Evolutionary conservation across 352 stramenopile species (phyloP).

Genomic region (Bremia lactucae): DNA sequence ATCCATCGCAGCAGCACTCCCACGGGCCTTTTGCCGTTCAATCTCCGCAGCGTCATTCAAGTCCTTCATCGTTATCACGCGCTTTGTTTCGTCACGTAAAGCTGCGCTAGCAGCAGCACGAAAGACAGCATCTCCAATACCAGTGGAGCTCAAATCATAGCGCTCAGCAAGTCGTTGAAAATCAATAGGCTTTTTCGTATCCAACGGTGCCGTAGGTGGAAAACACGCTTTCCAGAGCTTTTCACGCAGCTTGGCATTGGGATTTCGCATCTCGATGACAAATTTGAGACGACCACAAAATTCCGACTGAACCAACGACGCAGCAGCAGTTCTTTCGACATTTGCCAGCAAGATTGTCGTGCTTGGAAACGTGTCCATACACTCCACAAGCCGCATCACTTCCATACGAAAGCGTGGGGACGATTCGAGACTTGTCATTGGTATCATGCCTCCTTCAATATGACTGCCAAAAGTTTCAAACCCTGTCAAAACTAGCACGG

Average conservation of each 20-base stretch:
- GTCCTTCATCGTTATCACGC: constrained; percentile 75
- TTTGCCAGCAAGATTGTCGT: constrained; percentile 69
- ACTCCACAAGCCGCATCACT: constrained; percentile 59
- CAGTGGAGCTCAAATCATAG: constrained; percentile 64
- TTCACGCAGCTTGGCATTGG: constrained; percentile 56
- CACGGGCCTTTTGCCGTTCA: constrained; percentile 60
- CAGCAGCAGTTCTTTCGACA: constrained; percentile 35
- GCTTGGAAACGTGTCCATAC: constrained; percentile 73
- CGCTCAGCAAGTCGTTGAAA: constrained; percentile 59
- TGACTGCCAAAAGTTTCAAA: constrained; percentile 83
- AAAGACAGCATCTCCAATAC: constrained; percentile 79
- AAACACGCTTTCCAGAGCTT: constrained; percentile 74
- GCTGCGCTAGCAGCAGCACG: constrained; percentile 61
- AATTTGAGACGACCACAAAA: constrained; percentile 74
- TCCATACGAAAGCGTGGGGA: constrained; percentile 68
- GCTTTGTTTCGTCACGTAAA: constrained; percentile 42
- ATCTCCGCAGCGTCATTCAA: constrained; percentile 59
- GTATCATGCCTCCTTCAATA: constrained; percentile 42
- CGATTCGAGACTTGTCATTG: constrained; percentile 44
- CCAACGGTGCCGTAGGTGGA: constrained; percentile 52
- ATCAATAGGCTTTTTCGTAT: constrained; percentile 39
- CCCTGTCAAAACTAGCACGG: constrained; percentile 74
- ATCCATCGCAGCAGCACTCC: constrained; percentile 53
- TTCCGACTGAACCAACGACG: constrained; percentile 51
- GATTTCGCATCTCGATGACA: constrained; percentile 76